Evolutionary conservation across 352 stramenopile genomes (phyloP).

Genomic region (Phytophthora palmivora): DNA sequence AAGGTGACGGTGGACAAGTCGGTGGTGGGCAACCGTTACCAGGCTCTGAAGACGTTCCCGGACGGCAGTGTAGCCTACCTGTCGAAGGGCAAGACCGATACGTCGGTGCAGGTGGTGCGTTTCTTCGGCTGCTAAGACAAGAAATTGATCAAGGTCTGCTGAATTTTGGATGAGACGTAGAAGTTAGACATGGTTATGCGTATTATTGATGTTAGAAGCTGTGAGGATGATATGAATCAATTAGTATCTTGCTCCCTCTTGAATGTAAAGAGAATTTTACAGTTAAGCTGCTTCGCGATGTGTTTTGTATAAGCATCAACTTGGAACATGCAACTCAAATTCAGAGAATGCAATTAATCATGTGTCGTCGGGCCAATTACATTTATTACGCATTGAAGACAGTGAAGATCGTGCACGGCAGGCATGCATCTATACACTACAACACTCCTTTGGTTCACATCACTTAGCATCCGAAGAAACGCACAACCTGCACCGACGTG

Average conservation of each 20-base stretch:
- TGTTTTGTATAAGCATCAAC: too few relatives aligned
- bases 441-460: too few relatives aligned
- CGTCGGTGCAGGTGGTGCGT: slow-evolving; percentile 57
- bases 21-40: slow-evolving; percentile 68
- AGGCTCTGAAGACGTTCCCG: slow-evolving; percentile 59
- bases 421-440: too few relatives aligned
- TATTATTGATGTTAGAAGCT: slow-evolving; percentile 5
- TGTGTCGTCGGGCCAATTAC: too few relatives aligned
- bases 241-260: too few relatives aligned
- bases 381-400: too few relatives aligned
- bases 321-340: too few relatives aligned
- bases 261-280: slow-evolving; percentile 1
- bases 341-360: too few relatives aligned
- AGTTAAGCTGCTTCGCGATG: too few relatives aligned
- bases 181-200: background rate
- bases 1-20: slow-evolving; percentile 50
- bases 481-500: slow-evolving; percentile 59
- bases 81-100: slow-evolving; percentile 50
- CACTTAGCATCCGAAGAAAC: slow-evolving; percentile 55
- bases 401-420: too few relatives aligned
- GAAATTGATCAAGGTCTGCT: too few relatives aligned
- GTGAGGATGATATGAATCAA: background rate
- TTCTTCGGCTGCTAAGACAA: slow-evolving; percentile 54
- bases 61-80: slow-evolving; percentile 64
- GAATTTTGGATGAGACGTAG: background rate